Evolutionary conservation across 1,139 yeast species (phyloP).

Genomic region (Williopsis jadinii): DNA sequence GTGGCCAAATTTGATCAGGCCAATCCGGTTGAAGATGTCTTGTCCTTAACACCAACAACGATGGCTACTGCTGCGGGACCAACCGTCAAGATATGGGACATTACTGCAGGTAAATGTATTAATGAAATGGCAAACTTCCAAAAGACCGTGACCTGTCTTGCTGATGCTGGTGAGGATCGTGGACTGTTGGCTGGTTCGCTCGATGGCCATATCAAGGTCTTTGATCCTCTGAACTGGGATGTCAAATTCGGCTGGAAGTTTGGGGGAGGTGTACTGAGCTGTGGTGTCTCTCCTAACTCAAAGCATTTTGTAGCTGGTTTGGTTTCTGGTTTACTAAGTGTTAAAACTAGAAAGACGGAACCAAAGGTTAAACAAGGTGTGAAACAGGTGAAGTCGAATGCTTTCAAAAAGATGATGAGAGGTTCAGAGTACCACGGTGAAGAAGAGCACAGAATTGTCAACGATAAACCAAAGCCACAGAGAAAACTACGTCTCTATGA

Average conservation of each 20-base stretch:
- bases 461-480: conserved; percentile 41
- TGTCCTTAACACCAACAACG: conserved; percentile 74
- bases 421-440: conserved; percentile 91
- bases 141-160: conserved; percentile 83
- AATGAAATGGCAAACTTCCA: conserved; percentile 74
- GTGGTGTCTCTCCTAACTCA: conserved; percentile 85
- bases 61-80: conserved; percentile 86
- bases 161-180: conserved; percentile 51
- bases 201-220: conserved; percentile 95
- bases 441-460: conserved; percentile 67
- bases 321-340: conserved; percentile 80
- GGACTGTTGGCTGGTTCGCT: conserved; percentile 89
- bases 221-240: conserved; percentile 78
- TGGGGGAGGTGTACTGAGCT: conserved; percentile 84
- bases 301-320: conserved; percentile 94
- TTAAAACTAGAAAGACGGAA: conserved; percentile 76
- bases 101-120: conserved; percentile 63
- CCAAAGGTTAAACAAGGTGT: conserved; percentile 48
- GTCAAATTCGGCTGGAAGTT: conserved; percentile 97
- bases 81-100: conserved; percentile 84
- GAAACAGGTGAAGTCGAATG: conserved; percentile 26
- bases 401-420: conserved; percentile 73
- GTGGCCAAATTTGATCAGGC: conserved; percentile 48
- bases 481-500: conserved; percentile 77
- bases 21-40: conserved; percentile 85